Evolutionary conservation across 1,139 yeast genomes (phyloP).

Genomic region (Suhomyces maxii): DNA sequence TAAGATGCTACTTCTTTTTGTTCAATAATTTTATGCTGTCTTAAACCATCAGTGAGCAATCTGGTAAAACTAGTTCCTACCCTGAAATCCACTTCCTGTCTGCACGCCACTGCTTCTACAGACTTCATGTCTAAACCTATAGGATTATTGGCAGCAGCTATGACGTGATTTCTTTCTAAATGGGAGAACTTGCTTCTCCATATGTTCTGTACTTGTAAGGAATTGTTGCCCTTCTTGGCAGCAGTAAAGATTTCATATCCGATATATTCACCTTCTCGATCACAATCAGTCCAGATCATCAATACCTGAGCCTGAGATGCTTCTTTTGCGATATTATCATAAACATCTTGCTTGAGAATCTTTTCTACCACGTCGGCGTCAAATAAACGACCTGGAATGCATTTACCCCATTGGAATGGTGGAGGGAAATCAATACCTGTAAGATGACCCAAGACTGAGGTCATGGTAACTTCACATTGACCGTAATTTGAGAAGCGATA

Average conservation of each 20-base stretch:
- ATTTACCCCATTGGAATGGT: constrained; percentile 65
- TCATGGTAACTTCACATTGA: constrained; percentile 79
- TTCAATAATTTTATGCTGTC: constrained; percentile 24
- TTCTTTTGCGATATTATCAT: constrained; percentile 68
- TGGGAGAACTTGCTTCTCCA: constrained; percentile 87
- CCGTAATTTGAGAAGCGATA: constrained; percentile 61
- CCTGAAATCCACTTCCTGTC: constrained; percentile 85
- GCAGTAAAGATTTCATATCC: constrained; percentile 81
- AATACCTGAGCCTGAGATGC: constrained; percentile 60
- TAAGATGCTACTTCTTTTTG: constrained; percentile 53
- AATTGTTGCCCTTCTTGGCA: constrained; percentile 58
- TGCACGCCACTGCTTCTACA: constrained; percentile 80
- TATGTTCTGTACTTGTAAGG: constrained; percentile 47
- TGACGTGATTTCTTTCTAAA: constrained; percentile 71
- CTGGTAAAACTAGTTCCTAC: constrained; percentile 92
- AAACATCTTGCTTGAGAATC: constrained; percentile 49
- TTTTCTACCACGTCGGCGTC: constrained; percentile 60
- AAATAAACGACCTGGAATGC: constrained; percentile 65
- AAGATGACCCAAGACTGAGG: constrained; percentile 88
- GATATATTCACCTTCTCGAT: constrained; percentile 95
- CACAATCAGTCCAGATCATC: constrained; percentile 99
- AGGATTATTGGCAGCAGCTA: constrained; percentile 74
- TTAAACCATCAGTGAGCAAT: constrained; percentile 56
- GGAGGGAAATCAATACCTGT: constrained; percentile 65
- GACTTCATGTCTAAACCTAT: constrained; percentile 61